Conservation (phyloP, 2,329 filamentous ascomycete species). For the Diaporthe velutina region DNA sequence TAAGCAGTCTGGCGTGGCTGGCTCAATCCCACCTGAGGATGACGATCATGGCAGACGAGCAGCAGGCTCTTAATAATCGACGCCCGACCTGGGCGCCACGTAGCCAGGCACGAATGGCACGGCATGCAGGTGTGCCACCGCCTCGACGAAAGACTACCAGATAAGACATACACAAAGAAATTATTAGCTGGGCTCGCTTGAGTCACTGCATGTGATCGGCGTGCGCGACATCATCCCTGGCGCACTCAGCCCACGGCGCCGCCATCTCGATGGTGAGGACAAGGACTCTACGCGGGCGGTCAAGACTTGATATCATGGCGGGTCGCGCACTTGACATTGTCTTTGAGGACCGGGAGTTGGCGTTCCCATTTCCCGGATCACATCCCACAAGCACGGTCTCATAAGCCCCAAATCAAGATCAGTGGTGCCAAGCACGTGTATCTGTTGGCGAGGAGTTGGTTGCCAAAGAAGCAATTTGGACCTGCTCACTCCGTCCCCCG, state of each 20-base stretch:
- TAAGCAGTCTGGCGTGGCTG: conserved; percentile 6
- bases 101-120: neutral
- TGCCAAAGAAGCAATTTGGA: neutral
- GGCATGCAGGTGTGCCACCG: conserved; percentile 12
- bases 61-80: conserved; percentile 7
- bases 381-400: neutral
- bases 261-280: conserved; percentile 4
- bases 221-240: neutral
- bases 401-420: neutral
- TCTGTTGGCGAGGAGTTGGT: neutral
- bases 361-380: neutral
- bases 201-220: conserved; percentile 11
- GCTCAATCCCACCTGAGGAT: conserved; percentile 15
- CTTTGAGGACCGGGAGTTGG: neutral
- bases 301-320: conserved; percentile 2
- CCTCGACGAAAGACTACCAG: neutral
- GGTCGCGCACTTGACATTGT: neutral
- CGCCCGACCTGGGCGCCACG: neutral
- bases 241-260: neutral
- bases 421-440: neutral
- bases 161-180: neutral
- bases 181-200: conserved; percentile 1
- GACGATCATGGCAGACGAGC: conserved; percentile 5
- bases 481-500: neutral
- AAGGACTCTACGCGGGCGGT: neutral